Base-by-base conservation (phyloP, 352 stramenopile genomes). In the Phytophthora melonis region DNA sequence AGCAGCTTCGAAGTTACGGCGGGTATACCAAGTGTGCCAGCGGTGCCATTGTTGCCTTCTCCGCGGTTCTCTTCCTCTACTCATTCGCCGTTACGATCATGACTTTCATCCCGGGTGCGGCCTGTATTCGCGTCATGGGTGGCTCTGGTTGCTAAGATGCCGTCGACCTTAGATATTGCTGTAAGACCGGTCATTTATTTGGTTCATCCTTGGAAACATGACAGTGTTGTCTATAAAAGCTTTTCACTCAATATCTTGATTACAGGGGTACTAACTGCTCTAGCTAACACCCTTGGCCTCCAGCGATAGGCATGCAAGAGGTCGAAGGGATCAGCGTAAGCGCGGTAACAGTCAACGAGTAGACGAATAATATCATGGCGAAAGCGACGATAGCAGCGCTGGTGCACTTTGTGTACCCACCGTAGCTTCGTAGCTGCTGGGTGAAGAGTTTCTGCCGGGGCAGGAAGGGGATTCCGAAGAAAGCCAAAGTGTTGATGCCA, bases 1-100 rank as follows among this genome's bases (percentile, higher is more conserved):
- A 92, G 63, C 84, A 92, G 25, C 39, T 88, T 34, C 82, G 84
- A 25, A 88, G 83, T 41, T 92, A 86, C 55, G 85, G 85, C 14
- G 85, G 85, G 16, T 91, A 89, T 68, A 90, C 80, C 25, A 88
- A 87, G 63, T 75, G 72, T 25, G 80, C 79, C n/a, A 87, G 79
- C 63, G 60, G 63, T n/a, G 74, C 71, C 1, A 79, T 90, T 34
- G 68, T 88, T 4, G 62, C 64, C 0, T 85, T 88, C 36, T 45
- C 64, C 0, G 18, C 66, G 13, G n/a, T 70, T 14, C 50, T 91
- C 13, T 87, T 91, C 52, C 23, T 72, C 19, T 90, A 88, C 53
- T 88, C 80, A 19, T 30, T 84, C 18, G 41, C 62, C 27, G 73
- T 89, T 59, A 83, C 84, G 9, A 52, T 74, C 41, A 72, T 91